Conservation (phyloP, 345 rosid genomes). For the Crucihimalaya himalaica region DNA sequence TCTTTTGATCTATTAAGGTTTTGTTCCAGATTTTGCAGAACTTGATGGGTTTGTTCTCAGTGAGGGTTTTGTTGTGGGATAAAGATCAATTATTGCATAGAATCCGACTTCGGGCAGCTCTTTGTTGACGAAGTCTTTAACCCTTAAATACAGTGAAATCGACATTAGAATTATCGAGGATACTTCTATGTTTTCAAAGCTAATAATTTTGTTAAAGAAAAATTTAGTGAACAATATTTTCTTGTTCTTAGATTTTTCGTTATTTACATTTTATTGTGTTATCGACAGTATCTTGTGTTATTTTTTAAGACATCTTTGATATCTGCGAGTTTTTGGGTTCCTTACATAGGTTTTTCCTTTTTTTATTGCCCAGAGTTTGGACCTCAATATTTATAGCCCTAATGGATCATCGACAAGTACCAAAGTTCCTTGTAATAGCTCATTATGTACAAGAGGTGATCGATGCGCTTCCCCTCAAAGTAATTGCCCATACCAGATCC, state of each 20-base stretch:
- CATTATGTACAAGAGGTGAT: constrained; percentile 47
- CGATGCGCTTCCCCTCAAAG: constrained; percentile 56
- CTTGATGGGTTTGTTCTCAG: background rate
- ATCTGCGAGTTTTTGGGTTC: background rate
- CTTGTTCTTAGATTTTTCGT: background rate
- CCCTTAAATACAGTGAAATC: background rate
- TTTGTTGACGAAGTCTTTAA: constrained; percentile 21
- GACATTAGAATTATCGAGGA: background rate
- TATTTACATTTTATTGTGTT: background rate
- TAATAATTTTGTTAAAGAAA: background rate
- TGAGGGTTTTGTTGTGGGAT: background rate
- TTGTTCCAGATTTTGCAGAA: background rate
- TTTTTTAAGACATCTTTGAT: background rate
- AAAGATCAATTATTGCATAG: background rate
- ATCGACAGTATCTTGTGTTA: background rate
- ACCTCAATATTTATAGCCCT: constrained; percentile 72
- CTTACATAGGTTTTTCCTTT: background rate
- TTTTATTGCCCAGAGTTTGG: constrained; percentile 43
- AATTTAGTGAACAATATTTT: background rate
- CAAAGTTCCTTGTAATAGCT: constrained; percentile 61
- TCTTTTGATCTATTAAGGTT: background rate
- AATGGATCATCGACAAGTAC: constrained; percentile 66
- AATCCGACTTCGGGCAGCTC: background rate
- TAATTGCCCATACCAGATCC: constrained; percentile 62
- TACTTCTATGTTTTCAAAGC: background rate